These are phyloP conservation scores for Sarocladium kiliense DNA, from an alignment of 2,329 filamentous ascomycete genomes.

Conservation along the genomic window DNA sequence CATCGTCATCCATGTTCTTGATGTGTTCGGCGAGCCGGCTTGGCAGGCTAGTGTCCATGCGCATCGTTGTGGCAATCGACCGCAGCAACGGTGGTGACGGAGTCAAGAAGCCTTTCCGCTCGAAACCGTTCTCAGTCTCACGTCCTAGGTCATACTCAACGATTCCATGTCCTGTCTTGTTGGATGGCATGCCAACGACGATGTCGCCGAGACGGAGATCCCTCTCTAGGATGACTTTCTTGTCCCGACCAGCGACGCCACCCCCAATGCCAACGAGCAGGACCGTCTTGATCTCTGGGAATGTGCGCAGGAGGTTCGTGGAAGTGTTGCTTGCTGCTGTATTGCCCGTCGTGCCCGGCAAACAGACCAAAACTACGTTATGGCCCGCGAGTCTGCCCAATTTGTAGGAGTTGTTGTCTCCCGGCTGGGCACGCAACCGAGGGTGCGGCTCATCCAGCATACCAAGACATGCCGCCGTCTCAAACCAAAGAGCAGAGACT, in stretches of 20 bases:
- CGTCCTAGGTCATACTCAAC: background rate
- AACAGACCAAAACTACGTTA: conserved; percentile 21
- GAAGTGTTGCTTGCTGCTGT: conserved; percentile 18
- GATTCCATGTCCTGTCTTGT: background rate
- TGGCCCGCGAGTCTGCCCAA: conserved; percentile 17
- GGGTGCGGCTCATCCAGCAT: conserved; percentile 22
- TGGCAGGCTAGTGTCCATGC: background rate
- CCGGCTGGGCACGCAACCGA: background rate
- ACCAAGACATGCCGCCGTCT: conserved; percentile 20
- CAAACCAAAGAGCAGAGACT: conserved; percentile 22
- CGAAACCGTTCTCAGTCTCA: background rate
- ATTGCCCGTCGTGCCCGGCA: conserved; percentile 15
- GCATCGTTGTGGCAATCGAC: background rate
- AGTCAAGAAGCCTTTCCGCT: background rate
- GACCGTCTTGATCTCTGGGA: conserved; percentile 10
- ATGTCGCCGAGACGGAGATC: background rate
- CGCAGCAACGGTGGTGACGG: background rate
- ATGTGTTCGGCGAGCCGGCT: background rate
- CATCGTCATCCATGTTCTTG: background rate
- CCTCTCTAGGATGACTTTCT: background rate
- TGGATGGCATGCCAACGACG: background rate
- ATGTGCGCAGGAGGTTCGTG: conserved; percentile 13
- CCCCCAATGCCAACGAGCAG: conserved; percentile 21
- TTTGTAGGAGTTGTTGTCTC: conserved; percentile 20
- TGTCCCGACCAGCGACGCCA: conserved; percentile 13